These are phyloP conservation scores for Auricularia sp. DNA, from an alignment of 768 basidiomycete genomes.

Conservation along the genomic window DNA sequence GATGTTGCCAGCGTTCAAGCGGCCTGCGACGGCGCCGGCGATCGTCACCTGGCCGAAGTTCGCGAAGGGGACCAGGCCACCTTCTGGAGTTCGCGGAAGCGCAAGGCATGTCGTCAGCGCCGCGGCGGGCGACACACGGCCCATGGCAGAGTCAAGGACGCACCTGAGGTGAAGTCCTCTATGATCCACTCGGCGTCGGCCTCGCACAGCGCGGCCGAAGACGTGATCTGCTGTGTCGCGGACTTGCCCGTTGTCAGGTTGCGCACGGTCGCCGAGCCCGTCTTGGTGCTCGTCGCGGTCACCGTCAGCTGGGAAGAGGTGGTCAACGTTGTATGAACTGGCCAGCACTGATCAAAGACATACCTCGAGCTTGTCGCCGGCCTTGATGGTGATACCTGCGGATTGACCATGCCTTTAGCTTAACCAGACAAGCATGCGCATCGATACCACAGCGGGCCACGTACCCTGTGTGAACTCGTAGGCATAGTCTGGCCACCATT, in stretches of 20 bases:
- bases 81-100: background rate
- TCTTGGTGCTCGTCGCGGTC: constrained; percentile 17
- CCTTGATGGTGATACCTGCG: constrained; percentile 17
- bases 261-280: constrained; percentile 18
- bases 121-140: background rate
- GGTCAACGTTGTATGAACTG: background rate
- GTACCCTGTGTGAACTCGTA: constrained; percentile 17
- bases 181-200: constrained; percentile 30
- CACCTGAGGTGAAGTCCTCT: constrained; percentile 19
- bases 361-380: constrained; percentile 19
- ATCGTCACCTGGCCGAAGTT: constrained; percentile 30
- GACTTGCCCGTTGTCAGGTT: constrained; percentile 19
- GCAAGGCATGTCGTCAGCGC: no score
- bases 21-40: constrained; percentile 20
- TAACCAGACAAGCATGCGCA: background rate
- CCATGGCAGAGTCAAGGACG: constrained; percentile 10
- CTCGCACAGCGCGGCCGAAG: constrained; percentile 21
- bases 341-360: background rate
- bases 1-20: constrained; percentile 15
- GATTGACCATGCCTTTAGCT: no score
- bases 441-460: background rate
- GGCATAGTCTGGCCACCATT: constrained; percentile 25
- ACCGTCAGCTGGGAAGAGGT: constrained; percentile 12
- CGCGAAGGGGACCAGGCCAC: constrained; percentile 24
- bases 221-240: constrained; percentile 21